Base-by-base conservation (phyloP, 345 rosid genomes). In the Rhodamnia argentea region DNA sequence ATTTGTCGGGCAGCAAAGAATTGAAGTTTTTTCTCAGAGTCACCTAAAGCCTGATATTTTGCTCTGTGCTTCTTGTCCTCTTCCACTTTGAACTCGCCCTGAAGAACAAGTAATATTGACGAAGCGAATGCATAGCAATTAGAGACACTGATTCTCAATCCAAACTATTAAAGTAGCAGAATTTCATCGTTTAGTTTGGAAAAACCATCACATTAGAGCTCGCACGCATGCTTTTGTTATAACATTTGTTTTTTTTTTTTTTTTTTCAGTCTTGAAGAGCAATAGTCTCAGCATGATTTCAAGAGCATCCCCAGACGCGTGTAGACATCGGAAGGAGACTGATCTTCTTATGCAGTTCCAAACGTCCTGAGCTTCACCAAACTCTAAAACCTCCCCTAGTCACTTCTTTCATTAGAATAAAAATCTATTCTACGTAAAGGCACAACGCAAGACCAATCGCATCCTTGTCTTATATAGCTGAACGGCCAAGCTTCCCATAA, bases 51-150 rank as follows among this genome's bases (percentile, higher is more conserved):
- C 88, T 88, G 87, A 89, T 97, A 97, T 82, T 89, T 94, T 85
- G 95, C 98, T 90, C 98, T 93, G 88, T 96, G 99, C 83, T 96
- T 97, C 93, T 96, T 97, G 89, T 96, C 98, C 92, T 96, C 99
- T 81, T 84, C 91, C 59, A 92, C 87, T 90, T 90, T 92, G 88
- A 94, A 94, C 76, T 91, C 90, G 59, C 99, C 99, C 99, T 97
- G 87, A 27, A 22, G 86, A 58, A 85, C 40, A 70, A 50, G 26
- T 4, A 1, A 82, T 37, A 44, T 70, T 70, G 47, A 32, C 40
- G 37, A 74, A 82, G 1, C 52, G 1, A 50, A 44, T 16, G 78
- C 7, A 23, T 16, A 32, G 6, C 18, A 53, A 52, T 27, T 53
- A 24, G 26, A 47, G 44, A 29, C 29, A 23, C 52, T 2, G 8